These are phyloP conservation scores for Astathelohania contejeani DNA, from an alignment of 371 early-diverging fungal genomes.

Conservation along the genomic window DNA sequence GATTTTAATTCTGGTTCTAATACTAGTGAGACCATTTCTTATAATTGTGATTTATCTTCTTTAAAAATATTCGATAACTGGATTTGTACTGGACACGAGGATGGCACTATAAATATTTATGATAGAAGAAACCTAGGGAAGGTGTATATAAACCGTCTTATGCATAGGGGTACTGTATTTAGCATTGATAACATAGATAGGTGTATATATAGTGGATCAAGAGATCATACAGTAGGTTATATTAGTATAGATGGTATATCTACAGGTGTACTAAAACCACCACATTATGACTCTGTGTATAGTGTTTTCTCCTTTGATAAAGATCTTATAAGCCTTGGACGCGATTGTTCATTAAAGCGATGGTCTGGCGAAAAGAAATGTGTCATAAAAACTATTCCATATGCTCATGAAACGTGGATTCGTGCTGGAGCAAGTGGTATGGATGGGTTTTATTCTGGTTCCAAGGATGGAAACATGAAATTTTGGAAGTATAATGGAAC, in stretches of 20 bases:
- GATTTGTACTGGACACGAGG: constrained; percentile 34
- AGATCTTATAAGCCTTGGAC: constrained; percentile 13
- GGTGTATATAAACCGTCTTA: not conserved
- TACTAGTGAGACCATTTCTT: not conserved
- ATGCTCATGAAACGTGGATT: constrained; percentile 40
- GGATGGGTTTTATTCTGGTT: constrained; percentile 30
- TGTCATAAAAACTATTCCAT: constrained; percentile 28
- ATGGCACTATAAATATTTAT: constrained; percentile 21
- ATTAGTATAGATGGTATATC: not conserved
- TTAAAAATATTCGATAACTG: constrained; percentile 4
- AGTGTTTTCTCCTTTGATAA: constrained; percentile 14
- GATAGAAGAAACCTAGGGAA: constrained; percentile 16
- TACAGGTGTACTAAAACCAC: constrained; percentile 6
- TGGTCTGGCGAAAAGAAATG: constrained; percentile 3
- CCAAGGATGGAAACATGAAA: constrained; percentile 22
- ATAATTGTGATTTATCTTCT: constrained; percentile 15
- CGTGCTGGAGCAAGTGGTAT: constrained; percentile 7
- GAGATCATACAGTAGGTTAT: constrained; percentile 29
- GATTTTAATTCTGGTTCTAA: too few species aligned
- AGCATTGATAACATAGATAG: constrained; percentile 9
- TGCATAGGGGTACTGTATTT: constrained; percentile 29
- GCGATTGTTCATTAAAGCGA: constrained; percentile 33
- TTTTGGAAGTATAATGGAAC: too few species aligned
- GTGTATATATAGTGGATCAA: constrained; percentile 18
- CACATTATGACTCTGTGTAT: constrained; percentile 32